Evolutionary conservation across 2,329 filamentous ascomycete species (phyloP).

Genomic region (Teratosphaeria zuluensis): DNA sequence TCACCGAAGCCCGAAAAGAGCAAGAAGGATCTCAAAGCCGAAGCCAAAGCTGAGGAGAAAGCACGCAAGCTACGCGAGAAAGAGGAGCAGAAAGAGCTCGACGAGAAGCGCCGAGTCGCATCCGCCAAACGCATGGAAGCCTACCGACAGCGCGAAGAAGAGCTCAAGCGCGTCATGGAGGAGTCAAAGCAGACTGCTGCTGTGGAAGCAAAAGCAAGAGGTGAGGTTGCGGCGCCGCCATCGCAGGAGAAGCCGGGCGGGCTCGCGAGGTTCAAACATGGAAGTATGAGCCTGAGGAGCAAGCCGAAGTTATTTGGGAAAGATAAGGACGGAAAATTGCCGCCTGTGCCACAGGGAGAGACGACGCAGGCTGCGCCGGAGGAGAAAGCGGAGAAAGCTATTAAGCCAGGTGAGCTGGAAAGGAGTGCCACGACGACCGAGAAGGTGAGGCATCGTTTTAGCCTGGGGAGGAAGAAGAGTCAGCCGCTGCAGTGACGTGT

Average conservation of each 20-base stretch:
- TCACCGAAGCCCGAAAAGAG: conserved; percentile 47
- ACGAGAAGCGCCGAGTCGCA: conserved; percentile 24
- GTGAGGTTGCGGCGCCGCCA: conserved; percentile 10
- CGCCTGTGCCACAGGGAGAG: conserved; percentile 11
- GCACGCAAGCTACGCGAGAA: conserved; percentile 50
- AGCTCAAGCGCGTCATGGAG: conserved; percentile 54
- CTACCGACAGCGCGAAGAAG: conserved; percentile 51
- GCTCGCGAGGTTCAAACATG: conserved; percentile 55
- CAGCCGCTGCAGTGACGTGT: conserved; percentile 24
- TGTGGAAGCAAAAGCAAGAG: conserved; percentile 37
- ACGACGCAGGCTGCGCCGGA: conserved; percentile 8
- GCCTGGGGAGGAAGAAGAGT: conserved; percentile 63
- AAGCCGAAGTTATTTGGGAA: conserved; percentile 62
- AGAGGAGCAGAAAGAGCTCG: conserved; percentile 43
- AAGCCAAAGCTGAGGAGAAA: conserved; percentile 54
- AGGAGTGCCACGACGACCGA: conserved; percentile 15
- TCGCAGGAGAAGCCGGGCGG: conserved; percentile 24
- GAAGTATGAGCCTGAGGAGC: conserved; percentile 68
- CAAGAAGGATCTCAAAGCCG: conserved; percentile 55
- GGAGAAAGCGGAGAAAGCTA: not conserved
- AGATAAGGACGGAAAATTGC: conserved; percentile 33
- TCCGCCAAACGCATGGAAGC: conserved; percentile 41
- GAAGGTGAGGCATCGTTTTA: conserved; percentile 55
- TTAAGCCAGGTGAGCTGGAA: not conserved
- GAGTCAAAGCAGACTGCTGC: conserved; percentile 55